Conservation (phyloP, 352 stramenopile species). For the Globisporangium barbulae region DNA sequence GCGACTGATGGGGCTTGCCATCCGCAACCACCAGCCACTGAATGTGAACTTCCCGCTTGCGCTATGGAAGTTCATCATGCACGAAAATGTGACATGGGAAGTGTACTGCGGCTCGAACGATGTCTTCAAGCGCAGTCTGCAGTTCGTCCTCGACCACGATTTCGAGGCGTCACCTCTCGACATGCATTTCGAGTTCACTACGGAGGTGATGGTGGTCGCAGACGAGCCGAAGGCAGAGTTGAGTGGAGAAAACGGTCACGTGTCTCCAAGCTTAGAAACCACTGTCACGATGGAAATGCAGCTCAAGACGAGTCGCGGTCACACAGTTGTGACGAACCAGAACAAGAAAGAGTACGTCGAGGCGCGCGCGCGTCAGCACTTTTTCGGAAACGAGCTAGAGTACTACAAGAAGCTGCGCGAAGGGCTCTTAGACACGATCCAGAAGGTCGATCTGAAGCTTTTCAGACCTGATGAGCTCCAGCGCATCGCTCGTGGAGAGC, state of each 20-base stretch:
- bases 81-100: conserved; percentile 48
- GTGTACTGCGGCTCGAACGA: conserved; percentile 57
- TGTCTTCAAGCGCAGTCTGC: conserved; percentile 56
- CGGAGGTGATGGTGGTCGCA: conserved; percentile 32
- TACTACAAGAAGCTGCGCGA: conserved; percentile 64
- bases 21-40: conserved; percentile 69
- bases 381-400: conserved; percentile 53
- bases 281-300: conserved; percentile 62
- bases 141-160: conserved; percentile 65
- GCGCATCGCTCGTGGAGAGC: conserved; percentile 42
- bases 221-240: conserved; percentile 17
- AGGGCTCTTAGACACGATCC: conserved; percentile 57
- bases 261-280: not conserved
- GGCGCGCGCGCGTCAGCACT: conserved; percentile 54
- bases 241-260: conserved; percentile 5
- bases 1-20: conserved; percentile 58
- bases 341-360: conserved; percentile 71
- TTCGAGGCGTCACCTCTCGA: conserved; percentile 53
- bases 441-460: conserved; percentile 45
- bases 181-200: conserved; percentile 68
- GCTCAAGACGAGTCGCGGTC: conserved; percentile 28
- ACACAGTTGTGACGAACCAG: conserved; percentile 50
- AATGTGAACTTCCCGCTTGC: conserved; percentile 50
- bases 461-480: conserved; percentile 58
- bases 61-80: conserved; percentile 69